Percentiles rank a stretch among this genome's conserved stretches.
Conservation (phyloP, 805 yeast species). For the Zygotorulaspora sp. region DNA sequence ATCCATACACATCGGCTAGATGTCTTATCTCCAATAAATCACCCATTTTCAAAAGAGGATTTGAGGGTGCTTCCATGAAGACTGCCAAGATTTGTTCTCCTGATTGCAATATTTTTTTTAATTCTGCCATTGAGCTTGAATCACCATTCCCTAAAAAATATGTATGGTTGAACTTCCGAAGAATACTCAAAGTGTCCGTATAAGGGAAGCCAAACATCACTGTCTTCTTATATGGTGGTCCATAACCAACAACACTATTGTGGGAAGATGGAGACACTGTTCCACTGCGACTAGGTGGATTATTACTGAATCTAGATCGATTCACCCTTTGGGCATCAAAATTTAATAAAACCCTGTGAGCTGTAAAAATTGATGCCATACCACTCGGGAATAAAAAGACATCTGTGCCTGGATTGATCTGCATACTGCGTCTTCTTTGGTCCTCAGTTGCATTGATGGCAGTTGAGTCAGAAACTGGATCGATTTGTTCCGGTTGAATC, state of each 20-base stretch:
- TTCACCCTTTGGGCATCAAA: constrained; percentile 34
- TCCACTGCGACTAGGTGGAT: constrained; percentile 18
- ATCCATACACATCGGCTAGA: constrained; percentile 64
- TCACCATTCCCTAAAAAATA: constrained; percentile 84
- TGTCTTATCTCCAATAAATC: constrained; percentile 59
- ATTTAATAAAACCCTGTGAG: constrained; percentile 57
- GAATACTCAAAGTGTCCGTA: constrained; percentile 82
- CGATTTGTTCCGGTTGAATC: constrained; percentile 32
- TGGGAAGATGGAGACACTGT: constrained; percentile 11
- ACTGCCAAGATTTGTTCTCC: constrained; percentile 71
- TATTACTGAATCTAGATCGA: constrained; percentile 20
- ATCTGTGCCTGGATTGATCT: constrained; percentile 47
- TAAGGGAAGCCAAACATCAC: constrained; percentile 97
- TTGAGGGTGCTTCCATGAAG: constrained; percentile 92
- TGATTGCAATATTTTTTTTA: constrained; percentile 55
- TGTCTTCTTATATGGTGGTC: constrained; percentile 47
- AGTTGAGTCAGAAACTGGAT: constrained; percentile 4
- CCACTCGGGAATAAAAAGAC: constrained; percentile 86
- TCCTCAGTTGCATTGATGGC: neutral
- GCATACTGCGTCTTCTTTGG: constrained; percentile 8
- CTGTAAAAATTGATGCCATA: constrained; percentile 84
- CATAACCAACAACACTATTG: constrained; percentile 26
- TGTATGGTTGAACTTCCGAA: constrained; percentile 88
- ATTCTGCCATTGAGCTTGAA: constrained; percentile 51
- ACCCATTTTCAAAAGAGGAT: constrained; percentile 87